Percentiles rank a stretch among this genome's conserved stretches.
These are phyloP conservation scores for Leccinum pachyderme DNA, from an alignment of 1,284 basidiomycete genomes.

Conservation along the genomic window DNA sequence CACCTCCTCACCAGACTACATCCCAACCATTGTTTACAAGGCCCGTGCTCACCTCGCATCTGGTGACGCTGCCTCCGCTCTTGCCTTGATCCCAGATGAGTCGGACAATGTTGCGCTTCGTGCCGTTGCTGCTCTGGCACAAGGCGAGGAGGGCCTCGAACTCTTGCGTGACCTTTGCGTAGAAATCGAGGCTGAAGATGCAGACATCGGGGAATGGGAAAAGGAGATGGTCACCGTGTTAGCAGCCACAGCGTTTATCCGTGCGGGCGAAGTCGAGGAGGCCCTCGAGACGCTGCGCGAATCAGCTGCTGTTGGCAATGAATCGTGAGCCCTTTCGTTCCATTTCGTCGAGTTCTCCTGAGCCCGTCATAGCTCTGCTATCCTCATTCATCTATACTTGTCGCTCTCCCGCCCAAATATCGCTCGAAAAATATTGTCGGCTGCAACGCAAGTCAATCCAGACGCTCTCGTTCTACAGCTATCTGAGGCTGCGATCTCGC, in stretches of 20 bases:
- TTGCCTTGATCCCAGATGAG: constrained; percentile 55
- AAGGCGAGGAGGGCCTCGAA: constrained; percentile 67
- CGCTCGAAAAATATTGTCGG: constrained; percentile 81
- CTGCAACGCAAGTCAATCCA: constrained; percentile 82
- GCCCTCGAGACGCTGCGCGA: constrained; percentile 83
- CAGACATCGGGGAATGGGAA: constrained; percentile 58
- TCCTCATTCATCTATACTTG: constrained; percentile 83
- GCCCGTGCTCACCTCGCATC: constrained; percentile 83
- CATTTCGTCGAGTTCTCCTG: constrained; percentile 2
- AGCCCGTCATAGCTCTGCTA: constrained; percentile 57
- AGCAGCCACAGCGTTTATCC: constrained; percentile 81
- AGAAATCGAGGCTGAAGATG: constrained; percentile 80
- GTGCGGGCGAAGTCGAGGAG: constrained; percentile 85
- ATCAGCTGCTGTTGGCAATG: constrained; percentile 53
- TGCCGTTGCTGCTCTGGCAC: constrained; percentile 71
- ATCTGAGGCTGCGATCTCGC: constrained; percentile 84
- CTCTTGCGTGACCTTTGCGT: constrained; percentile 82
- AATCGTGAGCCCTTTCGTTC: constrained; percentile 53
- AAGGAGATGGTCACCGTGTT: constrained; percentile 73
- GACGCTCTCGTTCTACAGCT: constrained; percentile 88
- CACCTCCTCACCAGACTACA: constrained; percentile 61
- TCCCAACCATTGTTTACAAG: constrained; percentile 72
- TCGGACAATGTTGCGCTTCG: constrained; percentile 67
- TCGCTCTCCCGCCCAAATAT: constrained; percentile 82
- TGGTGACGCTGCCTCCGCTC: constrained; percentile 53